A percentile compares a stretch with the other conserved stretches of the same genome.
phyloP scores from a whole-genome alignment of 495 filamentous ascomycete genomes.

The Halenospora varia region DNA sequence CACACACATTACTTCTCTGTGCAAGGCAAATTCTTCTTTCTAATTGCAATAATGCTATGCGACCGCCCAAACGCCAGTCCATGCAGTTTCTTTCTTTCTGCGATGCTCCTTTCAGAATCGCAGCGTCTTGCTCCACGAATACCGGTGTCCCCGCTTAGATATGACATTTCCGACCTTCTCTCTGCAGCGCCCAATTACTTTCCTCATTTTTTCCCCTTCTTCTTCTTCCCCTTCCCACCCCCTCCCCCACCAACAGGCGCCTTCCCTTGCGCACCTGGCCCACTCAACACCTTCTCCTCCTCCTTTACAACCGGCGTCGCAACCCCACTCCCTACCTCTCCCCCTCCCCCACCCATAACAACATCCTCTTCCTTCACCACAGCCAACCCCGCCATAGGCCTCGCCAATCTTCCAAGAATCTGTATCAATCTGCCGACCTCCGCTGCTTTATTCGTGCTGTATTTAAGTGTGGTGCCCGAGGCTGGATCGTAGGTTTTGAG shows the following conservation, averaged over 20 bases:
- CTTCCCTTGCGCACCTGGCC: background rate
- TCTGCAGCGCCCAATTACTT: no score
- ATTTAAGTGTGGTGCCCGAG: conserved; percentile 81
- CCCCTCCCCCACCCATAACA: conserved; percentile 34
- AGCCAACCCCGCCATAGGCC: conserved; percentile 59
- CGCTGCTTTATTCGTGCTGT: conserved; percentile 83
- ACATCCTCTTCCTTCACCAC: conserved; percentile 31
- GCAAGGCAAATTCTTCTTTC: no score
- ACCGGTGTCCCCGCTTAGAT: no score
- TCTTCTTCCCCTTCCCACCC: conserved; percentile 49
- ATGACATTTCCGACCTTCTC: no score
- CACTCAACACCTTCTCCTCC: conserved; percentile 50
- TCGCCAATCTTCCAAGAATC: conserved; percentile 63
- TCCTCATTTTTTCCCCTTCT: conserved; percentile 50
- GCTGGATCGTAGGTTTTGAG: conserved; percentile 88
- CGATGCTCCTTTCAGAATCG: no score
- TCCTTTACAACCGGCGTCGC: conserved; percentile 26
- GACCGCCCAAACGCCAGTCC: conserved; percentile 1
- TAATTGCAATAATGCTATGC: background rate
- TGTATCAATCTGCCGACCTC: conserved; percentile 81
- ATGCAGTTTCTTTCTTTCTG: conserved; percentile 5
- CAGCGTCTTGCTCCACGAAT: no score
- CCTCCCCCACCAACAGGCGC: conserved; percentile 29
- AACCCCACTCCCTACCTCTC: conserved; percentile 23
- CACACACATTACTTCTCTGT: no score